Conservation (phyloP, 345 rosid species). For the Raphanus raphanistrum region DNA sequence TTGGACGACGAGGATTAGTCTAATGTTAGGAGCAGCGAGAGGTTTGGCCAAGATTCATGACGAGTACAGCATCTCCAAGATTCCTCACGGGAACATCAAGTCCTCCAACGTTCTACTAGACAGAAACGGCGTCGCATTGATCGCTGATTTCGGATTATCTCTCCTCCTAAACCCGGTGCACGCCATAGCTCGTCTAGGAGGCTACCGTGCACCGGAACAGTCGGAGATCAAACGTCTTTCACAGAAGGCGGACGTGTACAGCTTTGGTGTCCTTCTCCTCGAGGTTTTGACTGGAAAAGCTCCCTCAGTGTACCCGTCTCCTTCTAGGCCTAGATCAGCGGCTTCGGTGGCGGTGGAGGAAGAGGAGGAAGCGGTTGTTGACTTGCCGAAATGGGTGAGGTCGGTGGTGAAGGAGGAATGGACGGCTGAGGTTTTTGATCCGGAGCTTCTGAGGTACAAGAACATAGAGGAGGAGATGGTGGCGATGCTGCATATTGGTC, state of each 20-base stretch:
- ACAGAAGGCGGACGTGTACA: conserved; percentile 83
- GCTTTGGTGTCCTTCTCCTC: conserved; percentile 77
- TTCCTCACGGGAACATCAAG: conserved; percentile 88
- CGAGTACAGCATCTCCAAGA: conserved; percentile 55
- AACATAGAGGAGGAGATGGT: conserved; percentile 91
- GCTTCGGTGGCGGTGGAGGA: conserved; percentile 62
- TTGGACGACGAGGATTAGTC: conserved; percentile 95
- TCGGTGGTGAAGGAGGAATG: conserved; percentile 96
- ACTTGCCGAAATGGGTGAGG: conserved; percentile 90
- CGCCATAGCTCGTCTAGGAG: conserved; percentile 82
- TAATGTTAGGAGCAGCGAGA: conserved; percentile 84
- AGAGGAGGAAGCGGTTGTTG: conserved; percentile 51
- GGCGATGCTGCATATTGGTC: conserved; percentile 83
- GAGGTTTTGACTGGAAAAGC: conserved; percentile 89
- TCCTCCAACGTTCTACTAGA: conserved; percentile 83
- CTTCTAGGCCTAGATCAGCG: conserved; percentile 54
- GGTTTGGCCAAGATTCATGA: conserved; percentile 84
- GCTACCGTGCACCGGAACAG: conserved; percentile 96
- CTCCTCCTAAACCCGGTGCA: conserved; percentile 83
- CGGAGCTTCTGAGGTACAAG: conserved; percentile 90
- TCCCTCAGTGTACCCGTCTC: conserved; percentile 74
- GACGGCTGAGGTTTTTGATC: conserved; percentile 97
- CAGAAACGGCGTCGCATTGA: conserved; percentile 79
- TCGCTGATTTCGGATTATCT: conserved; percentile 85
- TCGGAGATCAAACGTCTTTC: conserved; percentile 75